Base-by-base conservation (phyloP, 805 yeast species). In the Spathaspora sp. region DNA sequence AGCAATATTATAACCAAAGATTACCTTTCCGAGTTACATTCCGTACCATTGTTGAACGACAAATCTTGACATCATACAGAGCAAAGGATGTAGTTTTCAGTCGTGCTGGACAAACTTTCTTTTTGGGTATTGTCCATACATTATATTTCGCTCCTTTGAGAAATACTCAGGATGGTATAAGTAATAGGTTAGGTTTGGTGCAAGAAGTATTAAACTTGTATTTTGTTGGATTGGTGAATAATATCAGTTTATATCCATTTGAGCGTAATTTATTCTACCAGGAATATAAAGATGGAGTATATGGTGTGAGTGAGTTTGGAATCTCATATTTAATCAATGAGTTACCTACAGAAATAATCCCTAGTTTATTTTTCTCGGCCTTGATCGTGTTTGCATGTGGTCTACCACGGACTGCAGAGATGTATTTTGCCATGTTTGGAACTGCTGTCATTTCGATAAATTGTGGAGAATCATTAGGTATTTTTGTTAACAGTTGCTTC, bases 381-480 rank as follows among this genome's bases (percentile, higher is more conserved):
- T 76, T 90, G 57, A 70, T 83, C 53, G 88, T 86, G 3, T 75
- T 89, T 59, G 91, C 79, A 1, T 75, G 86, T 54, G 96, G 96
- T 0, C 65, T 90, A 32, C 92, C 91, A 17, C 68, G 89, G 46
- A 82, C 83, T 1, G 79, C 84, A 0, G 80, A 73, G 1, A 80
- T 86, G 74, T 90, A 79, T 60, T 89, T 91, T 59, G 76, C 85
- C 0, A 72, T 85, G 58, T 76, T 82, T 18, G 81, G 82, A 56
- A 74, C 81, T 26, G 58, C 83, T 0, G 70, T 82, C 51, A 69
- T 79, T 23, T 76, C 83, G 20, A 78, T 85, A 16, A 82, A 84
- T 55, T 83, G 91, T 54, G 97, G 97, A 35, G 97, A 90, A 64
- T 85, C 93, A 6, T 71, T 90, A 31, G 97, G 97, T 0, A 87